Base-by-base conservation (phyloP, 768 basidiomycete species). In the Nidularia sp. region DNA sequence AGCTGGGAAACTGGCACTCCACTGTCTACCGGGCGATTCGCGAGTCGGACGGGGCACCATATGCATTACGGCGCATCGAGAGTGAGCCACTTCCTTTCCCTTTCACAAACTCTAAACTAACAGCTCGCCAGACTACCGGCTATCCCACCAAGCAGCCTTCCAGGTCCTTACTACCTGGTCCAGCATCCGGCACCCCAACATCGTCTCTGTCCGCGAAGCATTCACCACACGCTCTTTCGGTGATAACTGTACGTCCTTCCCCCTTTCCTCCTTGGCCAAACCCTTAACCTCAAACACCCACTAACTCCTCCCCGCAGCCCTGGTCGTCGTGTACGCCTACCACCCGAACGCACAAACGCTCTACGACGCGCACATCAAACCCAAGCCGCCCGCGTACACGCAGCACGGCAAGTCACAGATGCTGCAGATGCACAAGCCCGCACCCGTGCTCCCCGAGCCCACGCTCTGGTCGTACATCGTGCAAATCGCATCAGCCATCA, bases 181-280 rank as follows among this genome's bases (percentile, higher is more conserved):
- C 1, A 76, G 80, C 43, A 74, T 98, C 51, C 79, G 75, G 13
- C 96, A 98, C 70, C 94, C 97, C 0, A 86, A 81, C 56, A 86
- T 99, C 54, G 83, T 96, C 12, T 68, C 81, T 6, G 72, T 98
- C 18, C 79, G 82, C 47, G 97, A 98, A 65, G 97, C 96, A 0
- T 98, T 99, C 72, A 98, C 97, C 0, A 96, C 96, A 0, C 80
- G 86, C 31, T 83, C 90, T 0, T 99, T 99, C 67, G 84, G 85
- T 50, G 97, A 98, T 65, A 87, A 86, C 59, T 98, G 95, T 96
- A 61, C 48, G 87, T 74, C 10, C 44, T 34, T 5, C n/a, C 45
- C 41, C 29, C 25, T 55, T 45, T 51, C 25, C 25, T 3, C 3
- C 25, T 3, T 25, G 1, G 2, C 25, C 3, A 25, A 25, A 25